Evolutionary conservation across 148 eudicot species (phyloP).

Genomic region (Rhododendron mucronatum): DNA sequence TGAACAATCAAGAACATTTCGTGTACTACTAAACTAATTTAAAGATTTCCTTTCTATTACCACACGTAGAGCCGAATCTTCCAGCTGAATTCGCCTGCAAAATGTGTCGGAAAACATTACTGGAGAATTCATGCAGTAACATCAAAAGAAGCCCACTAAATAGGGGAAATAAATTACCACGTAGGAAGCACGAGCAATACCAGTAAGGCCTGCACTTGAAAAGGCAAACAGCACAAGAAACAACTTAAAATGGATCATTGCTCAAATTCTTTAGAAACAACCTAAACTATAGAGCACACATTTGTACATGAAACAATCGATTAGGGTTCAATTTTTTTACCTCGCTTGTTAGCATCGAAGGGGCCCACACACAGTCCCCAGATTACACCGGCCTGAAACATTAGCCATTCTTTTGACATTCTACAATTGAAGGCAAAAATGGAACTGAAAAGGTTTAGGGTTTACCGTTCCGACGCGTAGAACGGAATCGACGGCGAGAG

Average conservation of each 20-base stretch:
- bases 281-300: not conserved
- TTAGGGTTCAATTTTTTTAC: constrained; percentile 23
- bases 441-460: not conserved
- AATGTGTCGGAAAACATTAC: constrained; percentile 6
- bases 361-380: constrained; percentile 89
- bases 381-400: constrained; percentile 62
- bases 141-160: not conserved
- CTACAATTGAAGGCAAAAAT: not conserved
- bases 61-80: constrained; percentile 47
- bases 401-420: not conserved
- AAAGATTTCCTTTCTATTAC: constrained; percentile 22
- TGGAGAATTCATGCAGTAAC: not conserved
- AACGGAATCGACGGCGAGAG: constrained; percentile 59
- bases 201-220: constrained; percentile 40
- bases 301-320: not conserved
- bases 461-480: constrained; percentile 57
- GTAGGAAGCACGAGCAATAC: constrained; percentile 51
- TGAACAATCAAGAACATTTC: not conserved
- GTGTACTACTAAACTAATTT: not conserved
- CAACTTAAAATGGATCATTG: not conserved
- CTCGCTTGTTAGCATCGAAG: constrained; percentile 54
- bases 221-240: not conserved
- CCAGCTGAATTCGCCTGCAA: constrained; percentile 64
- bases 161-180: constrained; percentile 38
- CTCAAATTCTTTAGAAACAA: not conserved